phyloP scores from a whole-genome alignment of 768 basidiomycete genomes.

The Botryobasidium botryosum region DNA sequence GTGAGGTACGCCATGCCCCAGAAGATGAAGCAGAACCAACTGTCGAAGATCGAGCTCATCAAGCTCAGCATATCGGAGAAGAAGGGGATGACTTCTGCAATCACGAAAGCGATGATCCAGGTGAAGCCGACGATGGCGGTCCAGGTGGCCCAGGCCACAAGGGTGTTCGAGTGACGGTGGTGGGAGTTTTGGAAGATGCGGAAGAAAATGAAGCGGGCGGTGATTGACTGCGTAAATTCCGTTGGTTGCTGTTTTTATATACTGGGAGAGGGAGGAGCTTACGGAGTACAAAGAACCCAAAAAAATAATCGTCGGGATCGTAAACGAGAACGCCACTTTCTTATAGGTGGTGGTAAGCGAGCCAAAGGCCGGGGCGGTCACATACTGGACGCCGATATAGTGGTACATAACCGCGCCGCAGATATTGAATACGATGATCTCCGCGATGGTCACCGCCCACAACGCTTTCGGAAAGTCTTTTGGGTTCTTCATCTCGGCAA shows the following conservation, averaged over 20 bases:
- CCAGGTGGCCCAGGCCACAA: slow-evolving; percentile 15
- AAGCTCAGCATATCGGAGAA: not conserved
- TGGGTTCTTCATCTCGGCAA: slow-evolving; percentile 14
- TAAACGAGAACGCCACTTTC: slow-evolving; percentile 13
- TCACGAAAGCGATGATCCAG: slow-evolving; percentile 12
- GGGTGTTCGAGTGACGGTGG: slow-evolving; percentile 13
- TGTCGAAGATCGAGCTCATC: slow-evolving; percentile 1
- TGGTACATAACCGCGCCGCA: slow-evolving; percentile 15
- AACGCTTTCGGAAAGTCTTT: slow-evolving; percentile 17
- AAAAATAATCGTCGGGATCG: slow-evolving; percentile 14
- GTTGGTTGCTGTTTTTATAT: slow-evolving; percentile 8
- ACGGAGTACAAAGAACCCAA: too few relatives aligned
- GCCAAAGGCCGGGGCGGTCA: slow-evolving; percentile 13
- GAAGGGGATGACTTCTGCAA: slow-evolving; percentile 6
- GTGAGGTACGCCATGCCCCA: slow-evolving; percentile 14
- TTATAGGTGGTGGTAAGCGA: slow-evolving; percentile 5
- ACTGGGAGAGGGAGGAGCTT: not conserved
- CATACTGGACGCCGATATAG: slow-evolving; percentile 11
- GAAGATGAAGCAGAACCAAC: slow-evolving; percentile 15
- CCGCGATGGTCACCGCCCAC: slow-evolving; percentile 11
- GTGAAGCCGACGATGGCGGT: slow-evolving; percentile 11
- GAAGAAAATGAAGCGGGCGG: slow-evolving; percentile 15
- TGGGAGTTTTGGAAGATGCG: slow-evolving; percentile 14
- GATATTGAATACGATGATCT: slow-evolving; percentile 15
- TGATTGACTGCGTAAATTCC: slow-evolving; percentile 6